Evolutionary conservation across 2,329 filamentous ascomycete genomes (phyloP), one percentile per base, ranked within the genome.

Genomic region (Monilinia polystroma): DNA sequence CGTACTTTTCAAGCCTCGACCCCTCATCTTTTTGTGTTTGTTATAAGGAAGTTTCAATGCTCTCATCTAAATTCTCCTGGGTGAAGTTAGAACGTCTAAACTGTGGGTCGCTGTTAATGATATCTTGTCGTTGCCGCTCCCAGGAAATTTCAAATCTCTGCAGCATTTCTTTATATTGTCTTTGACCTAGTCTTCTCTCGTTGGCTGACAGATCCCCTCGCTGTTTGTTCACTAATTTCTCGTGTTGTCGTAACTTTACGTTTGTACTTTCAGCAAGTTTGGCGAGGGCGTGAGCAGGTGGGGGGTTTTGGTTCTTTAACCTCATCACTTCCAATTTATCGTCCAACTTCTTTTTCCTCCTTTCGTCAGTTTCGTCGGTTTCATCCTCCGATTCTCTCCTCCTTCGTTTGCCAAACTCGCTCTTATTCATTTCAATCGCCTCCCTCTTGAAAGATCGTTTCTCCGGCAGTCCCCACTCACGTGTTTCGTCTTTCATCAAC

Each of bases 41-140:
- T 0, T n/a, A n/a, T 23, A 20, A n/a, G 4, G 26, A 53, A 0
- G 10, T 32, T n/a, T 43, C 14, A 32, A 11, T 47, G 12, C 2
- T 16, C 5, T 4, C 32, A 32, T 6, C 12, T 11, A 4, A 5
- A 18, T 16, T 3, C 20, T 2, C 32, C 12, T 60, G 57, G 20
- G 29, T 16, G 6, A 18, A 0, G 2, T 18, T 18, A 18, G 20
- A 4, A 2, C n/a, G 20, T 18, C 4, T 41, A 35, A 62, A 62
- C 32, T 51, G 45, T 38, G 29, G 45, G 26, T 62, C 29, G 20
- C 29, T 38, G 18, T 41, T 41, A 8, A 51, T 38, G 6, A 62
- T 62, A 2, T 62, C 58, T 20, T 62, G 58, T 11, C 58, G 32
- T 62, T 38, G 45, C 5, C 32, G 29, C 23, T 62, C 32, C 58